Evolutionary conservation across 2,329 filamentous ascomycete species (phyloP).

Genomic region (Cercospora berteroae): DNA sequence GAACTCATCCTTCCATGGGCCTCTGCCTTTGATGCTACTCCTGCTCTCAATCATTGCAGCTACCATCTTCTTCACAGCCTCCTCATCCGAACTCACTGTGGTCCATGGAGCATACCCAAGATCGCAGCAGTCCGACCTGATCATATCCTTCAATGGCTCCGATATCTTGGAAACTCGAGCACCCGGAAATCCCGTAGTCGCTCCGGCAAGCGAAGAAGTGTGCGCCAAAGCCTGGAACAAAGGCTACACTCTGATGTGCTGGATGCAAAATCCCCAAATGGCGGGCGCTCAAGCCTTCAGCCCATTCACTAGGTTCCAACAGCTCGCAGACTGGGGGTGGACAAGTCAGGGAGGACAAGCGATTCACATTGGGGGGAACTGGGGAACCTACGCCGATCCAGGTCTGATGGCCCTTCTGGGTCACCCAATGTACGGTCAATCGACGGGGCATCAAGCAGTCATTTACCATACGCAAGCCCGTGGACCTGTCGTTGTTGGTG

Average conservation of each 20-base stretch:
- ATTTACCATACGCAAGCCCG: background rate
- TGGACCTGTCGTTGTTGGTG: background rate
- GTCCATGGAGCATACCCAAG: background rate
- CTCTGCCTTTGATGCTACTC: background rate
- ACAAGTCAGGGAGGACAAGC: background rate
- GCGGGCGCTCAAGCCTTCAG: conserved; percentile 8
- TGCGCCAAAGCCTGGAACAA: conserved; percentile 6
- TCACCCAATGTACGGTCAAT: background rate
- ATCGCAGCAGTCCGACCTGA: background rate
- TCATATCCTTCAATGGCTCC: background rate
- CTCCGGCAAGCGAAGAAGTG: background rate
- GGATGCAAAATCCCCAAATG: conserved; percentile 8
- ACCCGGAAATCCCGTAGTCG: background rate
- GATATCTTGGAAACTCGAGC: background rate
- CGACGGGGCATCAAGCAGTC: background rate
- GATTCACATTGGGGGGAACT: background rate
- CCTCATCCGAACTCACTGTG: background rate
- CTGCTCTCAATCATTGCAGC: background rate
- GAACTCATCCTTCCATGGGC: background rate
- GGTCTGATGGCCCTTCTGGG: background rate
- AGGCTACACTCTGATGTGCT: conserved; percentile 14
- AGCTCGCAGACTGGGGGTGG: conserved; percentile 14
- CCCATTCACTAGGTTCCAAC: conserved; percentile 1
- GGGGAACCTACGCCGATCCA: background rate
- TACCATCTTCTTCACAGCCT: background rate